Evolutionary conservation across 2,329 filamentous ascomycete species (phyloP).

Genomic region (Phyllosticta citriasiana): DNA sequence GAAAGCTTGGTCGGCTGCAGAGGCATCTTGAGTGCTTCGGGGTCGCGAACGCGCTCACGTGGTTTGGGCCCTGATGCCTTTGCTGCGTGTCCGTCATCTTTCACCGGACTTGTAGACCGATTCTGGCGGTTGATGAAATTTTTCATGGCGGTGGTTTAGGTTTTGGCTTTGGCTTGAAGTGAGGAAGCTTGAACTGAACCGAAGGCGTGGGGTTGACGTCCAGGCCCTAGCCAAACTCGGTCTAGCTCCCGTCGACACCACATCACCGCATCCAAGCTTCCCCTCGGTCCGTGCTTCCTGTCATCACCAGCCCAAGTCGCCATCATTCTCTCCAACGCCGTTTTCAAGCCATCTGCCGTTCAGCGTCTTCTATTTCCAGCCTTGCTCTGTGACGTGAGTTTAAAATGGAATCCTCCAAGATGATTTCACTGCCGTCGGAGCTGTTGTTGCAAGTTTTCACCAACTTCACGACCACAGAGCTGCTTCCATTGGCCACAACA

Average conservation of each 20-base stretch:
- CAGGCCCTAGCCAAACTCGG: too few relatives aligned
- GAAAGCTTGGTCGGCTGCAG: not conserved
- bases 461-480: constrained; percentile 30
- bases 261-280: too few relatives aligned
- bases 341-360: not conserved
- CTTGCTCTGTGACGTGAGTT: constrained; percentile 9
- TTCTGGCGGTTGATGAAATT: not conserved
- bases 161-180: not conserved
- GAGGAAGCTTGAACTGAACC: not conserved
- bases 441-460: constrained; percentile 35
- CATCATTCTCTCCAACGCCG: too few relatives aligned
- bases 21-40: not conserved
- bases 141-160: not conserved
- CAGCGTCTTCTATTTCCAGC: not conserved
- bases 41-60: not conserved
- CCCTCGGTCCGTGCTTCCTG: too few relatives aligned
- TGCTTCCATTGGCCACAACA: constrained; percentile 46
- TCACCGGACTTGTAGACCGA: not conserved
- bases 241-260: too few relatives aligned
- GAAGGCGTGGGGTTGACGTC: too few relatives aligned
- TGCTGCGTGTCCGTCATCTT: not conserved
- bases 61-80: not conserved
- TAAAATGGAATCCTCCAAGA: not conserved
- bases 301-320: too few relatives aligned
- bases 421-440: constrained; percentile 12